Evolutionary conservation across 1,284 basidiomycete species (phyloP).

Genomic region (Melampsora larici-populina): DNA sequence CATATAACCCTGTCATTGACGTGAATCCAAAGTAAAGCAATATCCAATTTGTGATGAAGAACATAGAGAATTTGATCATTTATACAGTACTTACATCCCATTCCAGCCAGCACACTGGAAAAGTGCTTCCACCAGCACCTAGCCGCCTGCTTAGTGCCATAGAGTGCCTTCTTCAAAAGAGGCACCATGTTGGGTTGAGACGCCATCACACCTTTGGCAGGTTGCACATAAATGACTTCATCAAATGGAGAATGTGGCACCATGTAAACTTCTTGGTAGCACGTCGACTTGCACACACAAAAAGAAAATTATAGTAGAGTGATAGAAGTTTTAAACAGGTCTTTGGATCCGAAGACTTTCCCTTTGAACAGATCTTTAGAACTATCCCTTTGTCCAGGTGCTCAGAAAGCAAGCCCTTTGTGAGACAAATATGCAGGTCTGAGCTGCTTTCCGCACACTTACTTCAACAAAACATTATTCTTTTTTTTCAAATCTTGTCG

Average conservation of each 20-base stretch:
- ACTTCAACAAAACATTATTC: too few species aligned
- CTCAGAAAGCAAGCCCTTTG: too few species aligned
- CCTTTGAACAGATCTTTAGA: too few species aligned
- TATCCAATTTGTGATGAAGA: not conserved
- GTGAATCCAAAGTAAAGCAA: not conserved
- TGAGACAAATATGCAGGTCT: too few species aligned
- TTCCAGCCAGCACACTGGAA: not conserved
- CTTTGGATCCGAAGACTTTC: too few species aligned
- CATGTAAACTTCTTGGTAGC: not conserved
- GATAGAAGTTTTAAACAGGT: too few species aligned
- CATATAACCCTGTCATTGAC: conserved; percentile 9
- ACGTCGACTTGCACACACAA: not conserved
- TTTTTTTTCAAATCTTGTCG: too few species aligned
- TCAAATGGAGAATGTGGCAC: conserved; percentile 3
- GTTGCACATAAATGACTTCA: conserved; percentile 4
- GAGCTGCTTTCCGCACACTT: too few species aligned
- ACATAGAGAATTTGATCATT: not conserved
- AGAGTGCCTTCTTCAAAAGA: not conserved
- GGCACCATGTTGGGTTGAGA: not conserved
- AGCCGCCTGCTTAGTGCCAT: conserved; percentile 11
- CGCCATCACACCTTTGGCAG: not conserved
- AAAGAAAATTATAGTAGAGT: not conserved
- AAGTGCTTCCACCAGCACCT: too few species aligned
- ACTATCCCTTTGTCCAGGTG: too few species aligned
- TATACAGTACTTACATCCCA: not conserved